phyloP scores from a whole-genome alignment of 2,329 filamentous ascomycete genomes.

The Hypoxylon sp. region DNA sequence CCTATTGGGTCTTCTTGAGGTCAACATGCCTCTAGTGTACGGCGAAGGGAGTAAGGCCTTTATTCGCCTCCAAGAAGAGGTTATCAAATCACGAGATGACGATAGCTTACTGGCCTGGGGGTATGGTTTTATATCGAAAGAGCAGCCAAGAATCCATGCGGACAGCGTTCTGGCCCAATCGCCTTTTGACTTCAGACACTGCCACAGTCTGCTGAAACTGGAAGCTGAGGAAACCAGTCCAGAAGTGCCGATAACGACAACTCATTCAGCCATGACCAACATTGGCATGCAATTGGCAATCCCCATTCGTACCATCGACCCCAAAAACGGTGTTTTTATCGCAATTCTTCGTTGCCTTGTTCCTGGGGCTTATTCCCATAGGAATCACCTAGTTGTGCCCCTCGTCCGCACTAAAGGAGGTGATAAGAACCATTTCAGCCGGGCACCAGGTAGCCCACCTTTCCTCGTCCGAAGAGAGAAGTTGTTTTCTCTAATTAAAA shows the following conservation, averaged over 20 bases:
- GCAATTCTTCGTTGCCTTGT: slow-evolving; percentile 30
- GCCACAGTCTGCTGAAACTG: slow-evolving; percentile 24
- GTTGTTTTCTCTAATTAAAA: slow-evolving; percentile 18
- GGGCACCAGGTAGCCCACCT: slow-evolving; percentile 28
- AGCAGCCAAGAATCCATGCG: not conserved
- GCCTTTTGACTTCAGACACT: slow-evolving; percentile 32
- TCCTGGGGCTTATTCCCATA: slow-evolving; percentile 8
- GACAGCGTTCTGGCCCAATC: slow-evolving; percentile 31
- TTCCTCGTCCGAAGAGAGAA: slow-evolving; percentile 29
- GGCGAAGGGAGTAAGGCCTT: slow-evolving; percentile 37
- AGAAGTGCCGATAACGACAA: slow-evolving; percentile 20
- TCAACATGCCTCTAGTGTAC: slow-evolving; percentile 44
- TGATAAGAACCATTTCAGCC: slow-evolving; percentile 30
- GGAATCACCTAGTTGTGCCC: slow-evolving; percentile 29
- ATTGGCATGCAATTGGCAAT: slow-evolving; percentile 34
- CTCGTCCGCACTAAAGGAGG: slow-evolving; percentile 30
- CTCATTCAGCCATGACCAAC: slow-evolving; percentile 36
- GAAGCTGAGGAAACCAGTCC: slow-evolving; percentile 21
- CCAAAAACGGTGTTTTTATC: slow-evolving; percentile 25
- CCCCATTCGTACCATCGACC: slow-evolving; percentile 28
- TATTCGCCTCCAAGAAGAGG: slow-evolving; percentile 29
- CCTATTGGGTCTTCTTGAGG: slow-evolving; percentile 38
- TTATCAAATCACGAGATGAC: slow-evolving; percentile 34
- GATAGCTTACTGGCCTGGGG: slow-evolving; percentile 36
- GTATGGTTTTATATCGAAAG: slow-evolving; percentile 8